Evolutionary conservation across 495 filamentous ascomycete species (phyloP), one percentile per base, ranked within the genome.

Genomic region (Cryomyces antarcticus): DNA sequence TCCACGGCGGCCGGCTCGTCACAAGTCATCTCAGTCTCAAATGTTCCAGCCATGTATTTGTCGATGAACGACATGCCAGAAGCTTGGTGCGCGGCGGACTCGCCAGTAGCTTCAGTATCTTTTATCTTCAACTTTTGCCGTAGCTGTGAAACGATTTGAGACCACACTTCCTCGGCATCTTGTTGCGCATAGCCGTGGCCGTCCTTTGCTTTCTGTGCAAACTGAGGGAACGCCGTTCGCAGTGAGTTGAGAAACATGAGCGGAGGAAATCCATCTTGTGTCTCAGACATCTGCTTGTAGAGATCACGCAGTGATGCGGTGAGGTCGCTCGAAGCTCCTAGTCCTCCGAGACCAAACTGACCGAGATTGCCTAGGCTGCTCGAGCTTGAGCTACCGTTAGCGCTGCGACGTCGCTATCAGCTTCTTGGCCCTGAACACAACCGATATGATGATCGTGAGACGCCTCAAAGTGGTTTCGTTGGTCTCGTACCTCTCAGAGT

Each of bases 91-190:
- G 61, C 55, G 13, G 64, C 61, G 6, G 56, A 55, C 7, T 63
- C 64, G 3, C 63, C 68, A 1, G 53, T 41, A 7, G 56, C 43
- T 7, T 40, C 37, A 3, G 46, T 50, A 4, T 71, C 70, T 44
- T 71, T 72, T 43, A 80, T 62, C 55, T 77, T 80, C 43, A 95
- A 61, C 56, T 82, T 92, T 48, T 79, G 70, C 30, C 80, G 76
- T 38, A 97, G 64, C 56, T 88, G 80, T n/a, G 75, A 73, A 5
- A 97, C 58, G 41, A 97, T 94, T 56, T 96, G 88, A 17, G 92
- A 92, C 82, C 88, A 97, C 12, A 86, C 93, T 57, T 97, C 89
- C 55, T 97, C 89, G 1, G 89, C 89, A 65, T 97, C 89, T 61
- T 97, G 89, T 55, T 97, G 89, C 6, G 88, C 83, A 55, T 75